Evolutionary conservation across 768 basidiomycete species (phyloP).

Genomic region (Gelatoporia subvermispora): DNA sequence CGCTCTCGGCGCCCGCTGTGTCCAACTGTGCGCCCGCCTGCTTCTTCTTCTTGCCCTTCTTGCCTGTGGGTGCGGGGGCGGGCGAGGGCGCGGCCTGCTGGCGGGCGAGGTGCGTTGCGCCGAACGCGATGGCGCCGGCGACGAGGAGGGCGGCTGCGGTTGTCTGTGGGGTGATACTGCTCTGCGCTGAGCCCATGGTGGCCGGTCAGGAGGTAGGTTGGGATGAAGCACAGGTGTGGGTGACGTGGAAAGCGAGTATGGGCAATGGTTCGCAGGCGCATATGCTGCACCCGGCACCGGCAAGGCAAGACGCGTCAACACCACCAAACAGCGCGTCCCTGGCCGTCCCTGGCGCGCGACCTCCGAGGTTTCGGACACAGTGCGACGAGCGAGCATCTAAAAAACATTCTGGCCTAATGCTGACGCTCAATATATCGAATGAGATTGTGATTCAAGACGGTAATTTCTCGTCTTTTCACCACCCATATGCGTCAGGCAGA

Average conservation of each 20-base stretch:
- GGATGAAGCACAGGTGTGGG: background rate
- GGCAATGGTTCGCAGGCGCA: background rate
- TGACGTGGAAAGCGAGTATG: background rate
- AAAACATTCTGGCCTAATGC: too few species aligned
- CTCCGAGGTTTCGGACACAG: too few species aligned
- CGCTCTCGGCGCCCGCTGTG: background rate
- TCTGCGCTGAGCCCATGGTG: constrained; percentile 19
- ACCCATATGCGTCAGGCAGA: too few species aligned
- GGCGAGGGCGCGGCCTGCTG: constrained; percentile 6
- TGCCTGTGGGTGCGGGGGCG: constrained; percentile 5
- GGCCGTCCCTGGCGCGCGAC: constrained; percentile 3
- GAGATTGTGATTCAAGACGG: too few species aligned
- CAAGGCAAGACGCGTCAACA: constrained; percentile 17
- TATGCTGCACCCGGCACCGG: background rate
- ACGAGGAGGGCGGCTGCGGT: constrained; percentile 13
- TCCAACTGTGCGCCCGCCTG: constrained; percentile 3
- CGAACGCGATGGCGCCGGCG: constrained; percentile 16
- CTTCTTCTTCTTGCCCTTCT: constrained; percentile 21
- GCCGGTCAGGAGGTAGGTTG: background rate
- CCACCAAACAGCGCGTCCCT: constrained; percentile 12
- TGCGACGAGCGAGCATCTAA: too few species aligned
- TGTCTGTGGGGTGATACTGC: constrained; percentile 9
- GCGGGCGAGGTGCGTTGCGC: constrained; percentile 20
- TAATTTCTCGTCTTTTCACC: too few species aligned
- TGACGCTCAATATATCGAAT: too few species aligned